phyloP scores from a whole-genome alignment of 1,284 basidiomycete species.

The Coniferiporia sulphurascens region DNA sequence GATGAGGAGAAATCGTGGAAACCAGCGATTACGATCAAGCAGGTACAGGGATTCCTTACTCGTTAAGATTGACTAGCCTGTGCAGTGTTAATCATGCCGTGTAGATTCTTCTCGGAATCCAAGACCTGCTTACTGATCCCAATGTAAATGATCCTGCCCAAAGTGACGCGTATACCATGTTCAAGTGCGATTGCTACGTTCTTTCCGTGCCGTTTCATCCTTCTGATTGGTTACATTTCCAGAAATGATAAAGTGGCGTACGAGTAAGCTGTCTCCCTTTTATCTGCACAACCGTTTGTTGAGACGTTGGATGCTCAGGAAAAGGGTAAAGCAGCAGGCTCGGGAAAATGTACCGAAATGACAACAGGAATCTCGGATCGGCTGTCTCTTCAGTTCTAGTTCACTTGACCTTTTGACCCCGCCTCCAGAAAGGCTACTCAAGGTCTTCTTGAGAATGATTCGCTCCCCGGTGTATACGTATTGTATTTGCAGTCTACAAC shows the following conservation, averaged over 20 bases:
- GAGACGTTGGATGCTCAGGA: constrained; percentile 38
- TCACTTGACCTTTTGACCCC: neutral
- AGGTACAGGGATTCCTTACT: constrained; percentile 47
- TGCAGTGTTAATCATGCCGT: neutral
- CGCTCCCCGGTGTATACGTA: neutral
- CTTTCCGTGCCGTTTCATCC: neutral
- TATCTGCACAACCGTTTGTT: constrained; percentile 10
- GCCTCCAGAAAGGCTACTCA: neutral
- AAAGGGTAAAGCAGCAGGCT: constrained; percentile 77
- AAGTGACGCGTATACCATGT: constrained; percentile 96
- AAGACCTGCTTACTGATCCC: constrained; percentile 90
- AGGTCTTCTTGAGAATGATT: neutral
- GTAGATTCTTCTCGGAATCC: constrained; percentile 92
- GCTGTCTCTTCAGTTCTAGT: neutral
- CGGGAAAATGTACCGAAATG: constrained; percentile 81
- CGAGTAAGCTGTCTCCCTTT: constrained; percentile 52
- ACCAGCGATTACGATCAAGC: constrained; percentile 98
- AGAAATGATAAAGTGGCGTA: constrained; percentile 90
- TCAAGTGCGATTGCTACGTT: constrained; percentile 64
- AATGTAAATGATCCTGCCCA: constrained; percentile 96
- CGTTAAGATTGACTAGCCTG: neutral
- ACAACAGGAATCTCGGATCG: neutral
- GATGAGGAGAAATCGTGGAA: constrained; percentile 99
- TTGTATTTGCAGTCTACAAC: neutral
- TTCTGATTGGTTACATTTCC: neutral